Percentiles rank a stretch among this genome's conserved stretches.
These are phyloP conservation scores for Fusarium sp. DNA, from an alignment of 2,329 filamentous ascomycete genomes.

Conservation along the genomic window DNA sequence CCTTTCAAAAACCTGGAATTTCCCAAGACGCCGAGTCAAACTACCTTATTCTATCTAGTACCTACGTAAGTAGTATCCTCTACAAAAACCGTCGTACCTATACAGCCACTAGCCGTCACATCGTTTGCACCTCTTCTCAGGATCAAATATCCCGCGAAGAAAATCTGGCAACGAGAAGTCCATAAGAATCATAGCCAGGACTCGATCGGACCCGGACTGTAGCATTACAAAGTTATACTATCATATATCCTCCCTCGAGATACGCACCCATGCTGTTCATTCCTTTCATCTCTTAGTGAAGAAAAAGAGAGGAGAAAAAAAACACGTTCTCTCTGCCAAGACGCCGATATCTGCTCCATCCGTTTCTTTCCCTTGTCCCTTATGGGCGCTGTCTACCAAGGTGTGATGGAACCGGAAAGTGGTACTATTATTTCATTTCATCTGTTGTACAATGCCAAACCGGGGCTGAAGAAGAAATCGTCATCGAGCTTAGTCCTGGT, in stretches of 20 bases:
- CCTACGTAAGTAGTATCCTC: neutral
- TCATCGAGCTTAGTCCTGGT: conserved; percentile 43
- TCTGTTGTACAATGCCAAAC: conserved; percentile 45
- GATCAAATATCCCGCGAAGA: neutral
- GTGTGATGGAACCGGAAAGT: conserved; percentile 40
- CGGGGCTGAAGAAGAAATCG: conserved; percentile 27
- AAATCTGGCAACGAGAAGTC: neutral
- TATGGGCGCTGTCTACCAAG: conserved; percentile 39
- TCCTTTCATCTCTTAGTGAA: neutral
- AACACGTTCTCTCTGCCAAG: conserved; percentile 20
- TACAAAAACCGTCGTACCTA: neutral
- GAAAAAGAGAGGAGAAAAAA: neutral
- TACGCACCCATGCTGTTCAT: conserved; percentile 6
- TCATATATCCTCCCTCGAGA: conserved; percentile 23
- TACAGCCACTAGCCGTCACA: neutral
- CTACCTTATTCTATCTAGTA: neutral
- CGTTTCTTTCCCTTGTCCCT: conserved; percentile 15
- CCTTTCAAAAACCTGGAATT: neutral
- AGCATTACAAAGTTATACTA: conserved; percentile 41
- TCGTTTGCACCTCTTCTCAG: neutral
- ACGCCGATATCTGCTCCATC: conserved; percentile 33
- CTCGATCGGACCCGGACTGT: conserved; percentile 31
- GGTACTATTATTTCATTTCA: conserved; percentile 44
- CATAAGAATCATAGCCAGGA: conserved; percentile 39
- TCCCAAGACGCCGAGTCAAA: neutral